Conservation (phyloP, 1,284 basidiomycete genomes). For the Ustilago nuda region DNA sequence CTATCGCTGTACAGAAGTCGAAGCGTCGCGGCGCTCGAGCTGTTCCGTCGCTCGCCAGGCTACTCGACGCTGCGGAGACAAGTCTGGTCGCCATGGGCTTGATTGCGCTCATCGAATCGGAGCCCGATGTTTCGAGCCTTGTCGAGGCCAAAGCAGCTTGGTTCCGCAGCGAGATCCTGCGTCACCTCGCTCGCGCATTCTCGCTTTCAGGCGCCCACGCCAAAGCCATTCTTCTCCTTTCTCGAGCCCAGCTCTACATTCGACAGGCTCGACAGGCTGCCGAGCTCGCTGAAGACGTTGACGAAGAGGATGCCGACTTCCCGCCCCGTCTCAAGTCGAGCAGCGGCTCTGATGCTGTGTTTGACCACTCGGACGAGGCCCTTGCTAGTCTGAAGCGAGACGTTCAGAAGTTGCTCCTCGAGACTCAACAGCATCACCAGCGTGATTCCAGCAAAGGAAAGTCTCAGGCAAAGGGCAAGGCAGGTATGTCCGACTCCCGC, state of each 20-base stretch:
- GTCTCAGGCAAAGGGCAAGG: slow-evolving; percentile 13
- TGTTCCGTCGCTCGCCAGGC: slow-evolving; percentile 64
- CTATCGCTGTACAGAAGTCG: slow-evolving; percentile 42
- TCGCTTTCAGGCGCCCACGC: slow-evolving; percentile 47
- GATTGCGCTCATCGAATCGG: slow-evolving; percentile 62
- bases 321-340: slow-evolving; percentile 49
- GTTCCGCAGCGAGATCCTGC: slow-evolving; percentile 63
- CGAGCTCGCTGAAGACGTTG: slow-evolving; percentile 64
- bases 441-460: slow-evolving; percentile 5
- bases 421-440: slow-evolving; percentile 17
- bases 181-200: slow-evolving; percentile 62
- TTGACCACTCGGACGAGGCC: slow-evolving; percentile 47
- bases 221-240: slow-evolving; percentile 62
- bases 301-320: slow-evolving; percentile 60
- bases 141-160: slow-evolving; percentile 66
- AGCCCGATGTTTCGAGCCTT: slow-evolving; percentile 65
- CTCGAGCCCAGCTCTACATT: slow-evolving; percentile 62
- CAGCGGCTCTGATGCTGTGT: slow-evolving; percentile 31
- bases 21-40: slow-evolving; percentile 58
- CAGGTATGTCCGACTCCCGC: slow-evolving; percentile 47
- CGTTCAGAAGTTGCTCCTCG: slow-evolving; percentile 46
- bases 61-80: slow-evolving; percentile 63
- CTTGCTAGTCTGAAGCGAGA: slow-evolving; percentile 38
- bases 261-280: slow-evolving; percentile 62
- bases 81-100: slow-evolving; percentile 59